phyloP scores from a whole-genome alignment of 441 rosid species.

The Syzygium syzygioides region DNA sequence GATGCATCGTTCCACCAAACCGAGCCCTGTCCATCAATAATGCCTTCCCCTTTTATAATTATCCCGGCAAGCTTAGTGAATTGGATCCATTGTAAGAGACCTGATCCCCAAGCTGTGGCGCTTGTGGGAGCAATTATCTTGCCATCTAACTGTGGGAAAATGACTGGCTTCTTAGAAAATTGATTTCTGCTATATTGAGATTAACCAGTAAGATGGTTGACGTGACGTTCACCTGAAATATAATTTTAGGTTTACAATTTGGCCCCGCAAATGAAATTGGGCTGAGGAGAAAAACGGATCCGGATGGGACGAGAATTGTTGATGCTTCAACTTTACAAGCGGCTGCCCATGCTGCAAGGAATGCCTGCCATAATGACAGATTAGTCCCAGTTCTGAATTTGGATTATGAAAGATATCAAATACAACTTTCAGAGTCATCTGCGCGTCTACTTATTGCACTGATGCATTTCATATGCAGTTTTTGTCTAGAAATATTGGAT shows the following conservation, averaged over 20 bases:
- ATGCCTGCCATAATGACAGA: background rate
- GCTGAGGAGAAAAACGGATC: background rate
- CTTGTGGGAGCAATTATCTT: slow-evolving; percentile 10
- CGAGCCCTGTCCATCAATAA: slow-evolving; percentile 11
- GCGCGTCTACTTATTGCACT: background rate
- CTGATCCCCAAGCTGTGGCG: slow-evolving; percentile 1
- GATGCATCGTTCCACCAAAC: background rate
- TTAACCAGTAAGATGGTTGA: background rate
- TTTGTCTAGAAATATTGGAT: background rate
- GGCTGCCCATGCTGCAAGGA: background rate
- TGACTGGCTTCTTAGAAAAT: background rate
- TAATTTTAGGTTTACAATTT: background rate
- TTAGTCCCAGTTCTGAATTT: background rate
- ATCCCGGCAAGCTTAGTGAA: slow-evolving; percentile 3
- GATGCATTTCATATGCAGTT: background rate
- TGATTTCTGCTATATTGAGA: background rate
- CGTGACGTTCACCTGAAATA: background rate
- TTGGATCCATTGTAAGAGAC: slow-evolving; percentile 7
- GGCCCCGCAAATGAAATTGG: background rate
- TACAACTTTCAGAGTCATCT: background rate
- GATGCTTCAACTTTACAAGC: background rate
- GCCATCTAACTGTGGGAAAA: slow-evolving; percentile 2
- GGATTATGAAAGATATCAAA: background rate
- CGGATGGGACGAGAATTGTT: background rate
- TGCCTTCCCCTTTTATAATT: slow-evolving; percentile 4